Base-by-base conservation (phyloP, 768 basidiomycete genomes). In the Podaxis sp. region DNA sequence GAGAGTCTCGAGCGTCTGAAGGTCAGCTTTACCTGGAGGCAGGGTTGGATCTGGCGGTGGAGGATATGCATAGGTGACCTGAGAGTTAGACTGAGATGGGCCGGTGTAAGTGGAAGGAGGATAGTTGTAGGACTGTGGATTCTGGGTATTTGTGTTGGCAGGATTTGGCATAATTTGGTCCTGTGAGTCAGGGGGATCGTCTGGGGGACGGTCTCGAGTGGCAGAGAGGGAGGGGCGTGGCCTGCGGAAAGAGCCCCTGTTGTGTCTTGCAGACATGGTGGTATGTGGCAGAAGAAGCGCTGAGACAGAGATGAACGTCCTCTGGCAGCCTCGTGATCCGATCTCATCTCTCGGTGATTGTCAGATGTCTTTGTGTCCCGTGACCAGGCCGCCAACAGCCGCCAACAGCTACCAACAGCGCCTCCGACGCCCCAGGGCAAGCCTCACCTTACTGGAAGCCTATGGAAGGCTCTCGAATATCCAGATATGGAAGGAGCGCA, bases 1-100 rank as follows among this genome's bases (percentile, higher is more conserved):
- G 72, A 93, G 85, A 60, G 85, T 85, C 74, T 91, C 85, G 63
- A 93, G 81, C 36, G 87, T 80, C 71, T 91, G 88, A 64, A 92
- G 81, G 74, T 91, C 91, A 69, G 78, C 81, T 67, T 84, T 79
- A 7, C 86, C 88, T 22, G 82, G 79, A 2, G 84, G 81, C 0
- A 81, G 69, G n/a, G 25, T 27, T 17, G 58, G 22, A 17, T 59
- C 49, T 24, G 47, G 22, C 22, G 29, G 49, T n/a, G 47, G 57
- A 15, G 56, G 22, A 50, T 47, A 36, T 6, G 57, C 25, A 37
- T 29, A 33, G 13, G 52, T 22, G 36, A 24, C 29, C 22, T 37
- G 19, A n/a, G 37, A 24, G 25, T 11, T 24, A 7, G 54, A 37
- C 54, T 37, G 38, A 19, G 54, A 55, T 24, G 54, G 25, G 1